Evolutionary conservation across 1,139 yeast species (phyloP), one percentile per base, ranked within the genome.

Genomic region (Kluyveromyces sp.): DNA sequence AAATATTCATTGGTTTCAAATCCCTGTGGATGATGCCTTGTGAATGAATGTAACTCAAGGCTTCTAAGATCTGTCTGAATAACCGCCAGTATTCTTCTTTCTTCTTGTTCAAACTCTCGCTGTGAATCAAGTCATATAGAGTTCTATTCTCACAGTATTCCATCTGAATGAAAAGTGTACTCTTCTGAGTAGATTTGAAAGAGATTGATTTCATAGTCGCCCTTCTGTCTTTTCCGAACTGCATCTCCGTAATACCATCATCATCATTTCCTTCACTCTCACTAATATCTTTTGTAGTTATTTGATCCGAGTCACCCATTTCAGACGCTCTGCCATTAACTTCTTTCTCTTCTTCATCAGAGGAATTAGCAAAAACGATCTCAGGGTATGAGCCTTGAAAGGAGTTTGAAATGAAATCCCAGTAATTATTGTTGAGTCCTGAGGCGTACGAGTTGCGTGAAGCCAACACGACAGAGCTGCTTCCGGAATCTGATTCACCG

Each of bases 111-210:
- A 89, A 69, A 0, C 88, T 89, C 50, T 83, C 94, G 39, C 77
- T 77, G 41, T 66, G 66, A 35, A 94, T 92, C 49, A 92, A 68
- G 61, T 92, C 95, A 40, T 77, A 75, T 32, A 94, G 66, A 0
- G 98, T 92, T 48, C 86, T 86, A 57, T 92, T 92, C 56, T 94
- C 98, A 66, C 98, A 94, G 59, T 92, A 94, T 61, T 94, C 98
- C 99, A 94, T 94, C 59, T 94, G 98, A 50, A 94, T 92, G 58
- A 70, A 94, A 49, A 73, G 70, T 36, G 74, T 89, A 66, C 77
- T 78, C 55, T 68, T 67, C 36, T 49, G 56, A 33, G 54, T 52
- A 8, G 29, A 17, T 25, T 36, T 33, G 15, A 37, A 16, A 26
- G 32, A 3, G 7, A 12, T 26, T 6, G 40, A 33, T 33, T 46